A percentile compares a stretch with the other conserved stretches of the same genome.
Conservation (phyloP, 2,329 filamentous ascomycete genomes). For the Clonostachys chloroleuca region DNA sequence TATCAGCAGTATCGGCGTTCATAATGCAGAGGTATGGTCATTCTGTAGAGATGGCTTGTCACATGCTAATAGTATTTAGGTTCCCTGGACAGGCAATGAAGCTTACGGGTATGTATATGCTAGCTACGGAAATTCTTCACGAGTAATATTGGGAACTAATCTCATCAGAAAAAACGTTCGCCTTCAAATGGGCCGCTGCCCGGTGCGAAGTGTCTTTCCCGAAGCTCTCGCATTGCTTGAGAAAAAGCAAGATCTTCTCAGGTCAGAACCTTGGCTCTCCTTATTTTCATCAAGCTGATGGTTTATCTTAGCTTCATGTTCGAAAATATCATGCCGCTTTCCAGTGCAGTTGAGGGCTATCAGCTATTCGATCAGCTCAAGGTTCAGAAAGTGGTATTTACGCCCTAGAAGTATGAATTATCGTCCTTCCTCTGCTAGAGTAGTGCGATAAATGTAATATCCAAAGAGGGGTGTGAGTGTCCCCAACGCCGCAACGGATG, state of each 20-base stretch:
- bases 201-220: constrained; percentile 51
- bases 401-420: constrained; percentile 23
- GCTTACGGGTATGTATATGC: constrained; percentile 19
- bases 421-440: too few species aligned
- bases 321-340: constrained; percentile 68
- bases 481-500: too few species aligned
- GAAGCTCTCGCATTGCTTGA: constrained; percentile 59
- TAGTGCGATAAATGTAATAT: too few species aligned
- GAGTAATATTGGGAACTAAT: too few species aligned
- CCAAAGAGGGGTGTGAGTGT: too few species aligned
- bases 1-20: constrained; percentile 73
- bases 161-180: constrained; percentile 57
- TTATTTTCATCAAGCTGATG: background rate
- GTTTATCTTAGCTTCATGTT: constrained; percentile 63
- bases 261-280: constrained; percentile 39
- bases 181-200: constrained; percentile 73
- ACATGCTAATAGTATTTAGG: constrained; percentile 30
- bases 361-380: constrained; percentile 66
- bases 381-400: constrained; percentile 71
- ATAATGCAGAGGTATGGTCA: constrained; percentile 56
- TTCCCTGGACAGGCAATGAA: constrained; percentile 49
- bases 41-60: too few species aligned
- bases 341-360: constrained; percentile 63
- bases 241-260: constrained; percentile 61
- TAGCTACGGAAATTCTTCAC: too few species aligned